Evolutionary conservation across 768 basidiomycete genomes (phyloP), one percentile per base, ranked within the genome.

Genomic region (Psilocybe cubensis): DNA sequence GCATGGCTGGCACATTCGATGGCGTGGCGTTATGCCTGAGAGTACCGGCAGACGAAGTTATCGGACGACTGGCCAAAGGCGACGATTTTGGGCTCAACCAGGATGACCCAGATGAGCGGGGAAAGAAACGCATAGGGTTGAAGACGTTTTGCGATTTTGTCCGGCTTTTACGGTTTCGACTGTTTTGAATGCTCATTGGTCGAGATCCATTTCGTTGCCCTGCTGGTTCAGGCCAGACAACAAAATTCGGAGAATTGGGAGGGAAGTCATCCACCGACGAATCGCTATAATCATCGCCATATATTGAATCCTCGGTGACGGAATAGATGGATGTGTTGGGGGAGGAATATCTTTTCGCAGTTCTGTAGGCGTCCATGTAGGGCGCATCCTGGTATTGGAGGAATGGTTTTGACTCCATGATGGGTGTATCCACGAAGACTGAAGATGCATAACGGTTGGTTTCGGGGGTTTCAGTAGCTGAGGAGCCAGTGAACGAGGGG

Each of bases 301-400:
- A 58, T 11, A 62, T 41, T 25, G 63, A 47, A 18, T 23, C 52
- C 40, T 66, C 65, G 14, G 64, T 63, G 33, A 63, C 63, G 12
- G 63, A 57, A 52, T 70, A 70, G 1, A 65, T 54, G n/a, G 68
- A 67, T 10, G 67, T 65, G 44, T 64, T 66, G n/a, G 68, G 67
- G 11, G 65, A 67, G 3, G 68, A 64, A 52, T 68, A 66, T 21
- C 66, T 57, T 40, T 66, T 70, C 40, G 61, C 57, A 11, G 63
- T 66, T 49, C 61, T 62, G 21, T 59, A 67, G 10, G 54, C 61
- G 17, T 63, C 57, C 45, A 52, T 56, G 52, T 65, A 65, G 11
- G 54, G 29, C 2, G 54, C 7, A 21, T 62, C 55, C 18, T 57
- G 53, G 17, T 62, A 56, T 40, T 54, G 46, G 52, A 57, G 61